Percentiles rank a stretch among this genome's conserved stretches.
Conservation (phyloP, 2,329 filamentous ascomycete genomes). For the Trichophyton schoenleinii region DNA sequence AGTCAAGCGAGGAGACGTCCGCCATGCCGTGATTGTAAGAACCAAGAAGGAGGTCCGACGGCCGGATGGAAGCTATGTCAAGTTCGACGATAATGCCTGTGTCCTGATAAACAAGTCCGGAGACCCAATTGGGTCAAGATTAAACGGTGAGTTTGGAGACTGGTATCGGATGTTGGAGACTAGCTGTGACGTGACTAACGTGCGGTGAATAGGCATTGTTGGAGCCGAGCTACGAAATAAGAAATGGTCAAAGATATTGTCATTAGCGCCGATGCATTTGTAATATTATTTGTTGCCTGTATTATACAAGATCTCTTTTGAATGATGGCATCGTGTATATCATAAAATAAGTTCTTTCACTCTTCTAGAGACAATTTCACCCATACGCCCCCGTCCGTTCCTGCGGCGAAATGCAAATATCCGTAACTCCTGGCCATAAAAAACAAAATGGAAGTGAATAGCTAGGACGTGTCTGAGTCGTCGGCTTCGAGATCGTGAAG, state of each 20-base stretch:
- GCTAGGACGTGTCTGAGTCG: neutral
- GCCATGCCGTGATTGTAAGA: slow-evolving; percentile 89
- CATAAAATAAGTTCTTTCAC: neutral
- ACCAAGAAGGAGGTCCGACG: slow-evolving; percentile 79
- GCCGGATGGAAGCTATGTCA: slow-evolving; percentile 76
- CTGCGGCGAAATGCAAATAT: neutral
- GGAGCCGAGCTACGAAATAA: slow-evolving; percentile 78
- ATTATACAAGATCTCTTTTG: slow-evolving; percentile 3
- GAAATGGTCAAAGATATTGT: slow-evolving; percentile 98
- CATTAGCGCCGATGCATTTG: slow-evolving; percentile 74
- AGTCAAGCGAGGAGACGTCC: slow-evolving; percentile 89
- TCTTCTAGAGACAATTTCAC: neutral
- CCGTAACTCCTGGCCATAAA: neutral
- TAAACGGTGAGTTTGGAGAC: slow-evolving; percentile 51
- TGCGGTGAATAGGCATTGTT: slow-evolving; percentile 52
- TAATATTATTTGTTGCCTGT: slow-evolving; percentile 28
- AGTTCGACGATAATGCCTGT: slow-evolving; percentile 96
- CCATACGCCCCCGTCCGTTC: neutral
- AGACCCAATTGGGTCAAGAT: slow-evolving; percentile 82
- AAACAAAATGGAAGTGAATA: neutral
- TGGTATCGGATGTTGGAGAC: neutral
- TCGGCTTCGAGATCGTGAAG: neutral
- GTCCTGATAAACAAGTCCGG: slow-evolving; percentile 94
- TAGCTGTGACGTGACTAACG: neutral
- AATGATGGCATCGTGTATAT: neutral